A percentile compares a stretch with the other conserved stretches of the same genome.
Conservation (phyloP, 768 basidiomycete genomes). For the Rhodotorula paludigena region DNA sequence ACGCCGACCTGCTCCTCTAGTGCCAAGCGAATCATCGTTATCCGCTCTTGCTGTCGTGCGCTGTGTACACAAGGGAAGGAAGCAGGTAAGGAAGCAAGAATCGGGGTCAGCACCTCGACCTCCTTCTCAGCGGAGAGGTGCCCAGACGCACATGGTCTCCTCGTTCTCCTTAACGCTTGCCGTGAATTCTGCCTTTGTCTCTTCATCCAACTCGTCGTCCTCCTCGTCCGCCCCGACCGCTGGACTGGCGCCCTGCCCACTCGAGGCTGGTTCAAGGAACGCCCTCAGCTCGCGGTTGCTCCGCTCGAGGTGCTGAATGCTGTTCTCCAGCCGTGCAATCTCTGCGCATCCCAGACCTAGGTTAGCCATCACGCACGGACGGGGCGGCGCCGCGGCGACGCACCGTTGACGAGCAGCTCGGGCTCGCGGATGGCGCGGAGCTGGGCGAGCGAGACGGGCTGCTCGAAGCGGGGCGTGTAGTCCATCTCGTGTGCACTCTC, state of each 20-base stretch:
- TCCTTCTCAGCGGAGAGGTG: too few species aligned
- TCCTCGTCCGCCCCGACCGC: not conserved
- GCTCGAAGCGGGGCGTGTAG: conserved; percentile 17
- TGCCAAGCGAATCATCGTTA: conserved; percentile 28
- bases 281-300: conserved; percentile 26
- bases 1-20: conserved; percentile 33
- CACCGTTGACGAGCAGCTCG: conserved; percentile 23
- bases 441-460: conserved; percentile 29
- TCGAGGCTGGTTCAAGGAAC: too few species aligned
- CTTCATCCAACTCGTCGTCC: conserved; percentile 7
- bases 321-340: conserved; percentile 31
- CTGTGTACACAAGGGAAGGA: conserved; percentile 17
- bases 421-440: conserved; percentile 29
- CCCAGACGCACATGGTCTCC: conserved; percentile 26
- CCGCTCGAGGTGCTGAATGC: conserved; percentile 25
- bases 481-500: too few species aligned
- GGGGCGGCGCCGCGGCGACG: too few species aligned
- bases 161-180: conserved; percentile 25
- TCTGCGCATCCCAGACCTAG: too few species aligned
- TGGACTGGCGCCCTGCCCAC: too few species aligned
- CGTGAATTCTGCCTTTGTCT: conserved; percentile 14
- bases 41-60: conserved; percentile 25
- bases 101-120: too few species aligned
- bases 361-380: too few species aligned
- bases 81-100: not conserved